These are phyloP conservation scores for Scedosporium dehoogii DNA, from an alignment of 2,329 filamentous ascomycete species.

Conservation along the genomic window DNA sequence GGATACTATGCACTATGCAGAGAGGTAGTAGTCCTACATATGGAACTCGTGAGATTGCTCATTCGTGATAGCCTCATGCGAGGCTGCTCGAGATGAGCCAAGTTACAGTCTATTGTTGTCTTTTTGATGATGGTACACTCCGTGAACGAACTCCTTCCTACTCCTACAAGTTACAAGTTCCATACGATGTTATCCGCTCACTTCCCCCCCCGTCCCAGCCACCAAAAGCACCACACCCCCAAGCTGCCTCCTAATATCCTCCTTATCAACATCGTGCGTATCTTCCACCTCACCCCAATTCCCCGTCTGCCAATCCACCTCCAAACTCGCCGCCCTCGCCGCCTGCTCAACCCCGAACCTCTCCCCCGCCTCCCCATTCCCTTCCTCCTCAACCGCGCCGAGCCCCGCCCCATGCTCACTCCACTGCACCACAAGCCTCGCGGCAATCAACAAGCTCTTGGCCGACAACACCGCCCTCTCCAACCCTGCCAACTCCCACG, in stretches of 20 bases:
- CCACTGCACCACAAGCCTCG: slow-evolving; percentile 77
- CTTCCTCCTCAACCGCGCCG: slow-evolving; percentile 20
- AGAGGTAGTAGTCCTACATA: too few relatives aligned
- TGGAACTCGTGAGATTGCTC: neutral
- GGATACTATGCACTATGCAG: too few relatives aligned
- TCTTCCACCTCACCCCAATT: slow-evolving; percentile 98
- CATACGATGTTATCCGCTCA: neutral
- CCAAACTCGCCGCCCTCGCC: slow-evolving; percentile 64
- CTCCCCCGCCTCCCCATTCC: slow-evolving; percentile 14
- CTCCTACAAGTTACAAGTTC: neutral
- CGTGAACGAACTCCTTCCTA: neutral
- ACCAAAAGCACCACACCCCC: slow-evolving; percentile 80
- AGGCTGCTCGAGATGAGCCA: neutral
- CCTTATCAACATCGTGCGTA: slow-evolving; percentile 91
- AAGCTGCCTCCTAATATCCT: slow-evolving; percentile 78
- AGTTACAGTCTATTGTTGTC: neutral
- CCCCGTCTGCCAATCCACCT: slow-evolving; percentile 81
- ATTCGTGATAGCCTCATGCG: neutral
- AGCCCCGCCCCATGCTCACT: slow-evolving; percentile 51
- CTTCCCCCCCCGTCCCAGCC: slow-evolving; percentile 42
- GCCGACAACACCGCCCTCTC: slow-evolving; percentile 76
- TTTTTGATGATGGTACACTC: neutral
- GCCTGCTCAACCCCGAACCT: slow-evolving; percentile 77
- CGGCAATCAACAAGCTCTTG: slow-evolving; percentile 75
- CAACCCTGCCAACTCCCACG: slow-evolving; percentile 77